phyloP scores from a whole-genome alignment of 192 early-diverging fungal species.

The Funneliformis mosseae region DNA sequence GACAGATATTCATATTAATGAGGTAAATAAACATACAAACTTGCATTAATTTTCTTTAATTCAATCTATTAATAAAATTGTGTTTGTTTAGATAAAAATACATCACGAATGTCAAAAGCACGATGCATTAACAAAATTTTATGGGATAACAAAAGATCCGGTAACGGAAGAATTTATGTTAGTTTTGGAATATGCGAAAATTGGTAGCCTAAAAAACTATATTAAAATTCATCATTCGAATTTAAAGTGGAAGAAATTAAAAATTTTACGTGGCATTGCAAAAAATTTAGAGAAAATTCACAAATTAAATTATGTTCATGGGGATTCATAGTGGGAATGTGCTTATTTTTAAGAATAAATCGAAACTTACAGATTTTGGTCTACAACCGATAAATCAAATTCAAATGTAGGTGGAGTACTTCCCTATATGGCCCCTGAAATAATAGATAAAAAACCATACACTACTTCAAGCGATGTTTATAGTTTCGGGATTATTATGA shows the following conservation, averaged over 20 bases:
- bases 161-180: neutral
- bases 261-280: neutral
- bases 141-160: constrained; percentile 25
- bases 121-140: neutral
- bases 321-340: too few relatives aligned
- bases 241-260: constrained; percentile 7
- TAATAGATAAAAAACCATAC: constrained; percentile 37
- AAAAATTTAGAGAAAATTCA: neutral
- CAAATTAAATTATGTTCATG: too few relatives aligned
- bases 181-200: neutral
- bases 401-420: constrained; percentile 37
- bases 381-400: too few relatives aligned
- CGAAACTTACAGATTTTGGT: neutral
- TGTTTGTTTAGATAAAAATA: too few relatives aligned
- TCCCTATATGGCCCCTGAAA: constrained; percentile 46
- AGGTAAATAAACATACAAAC: neutral
- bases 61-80: neutral
- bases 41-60: neutral
- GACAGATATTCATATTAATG: neutral
- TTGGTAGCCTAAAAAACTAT: neutral
- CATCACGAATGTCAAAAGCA: too few relatives aligned
- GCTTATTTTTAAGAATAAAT: too few relatives aligned
- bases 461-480: constrained; percentile 43
- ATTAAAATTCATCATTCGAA: neutral
- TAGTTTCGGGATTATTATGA: constrained; percentile 48